Base-by-base conservation (phyloP, 768 basidiomycete species). In the Boletus sp. region DNA sequence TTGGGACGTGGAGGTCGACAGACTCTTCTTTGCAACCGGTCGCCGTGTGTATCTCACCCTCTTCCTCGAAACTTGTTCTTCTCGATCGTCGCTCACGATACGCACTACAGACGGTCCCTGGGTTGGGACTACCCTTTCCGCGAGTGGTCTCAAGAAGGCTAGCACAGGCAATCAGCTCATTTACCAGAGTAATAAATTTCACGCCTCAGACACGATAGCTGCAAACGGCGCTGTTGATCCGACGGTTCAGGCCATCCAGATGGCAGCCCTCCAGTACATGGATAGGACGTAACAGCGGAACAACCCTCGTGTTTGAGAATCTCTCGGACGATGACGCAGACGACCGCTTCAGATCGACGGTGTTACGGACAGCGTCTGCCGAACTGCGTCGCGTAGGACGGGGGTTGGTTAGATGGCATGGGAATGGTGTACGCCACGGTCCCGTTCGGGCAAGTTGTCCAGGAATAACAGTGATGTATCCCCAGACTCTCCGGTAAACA, bases 301-400 rank as follows among this genome's bases (percentile, higher is more conserved):
- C 74, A 71, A 6, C 66, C 67, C 28, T 75, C 70, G 40, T 77
- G 73, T 35, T 71, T 65, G 24, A 91, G 74, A n/a, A 83, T 79
- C 55, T 89, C 87, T 55, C 79, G 80, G 12, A 85, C 84, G 54
- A 94, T 88, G 15, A 72, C 72, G 55, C 24, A 3, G 24, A 24
- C 24, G 24, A 83, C 66, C 3, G 89, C 91, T 71, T 93, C 90
- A 94, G 69, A 70, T 94, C 91, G 33, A 92, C 72, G 0, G 80
- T 79, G 55, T 80, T 78, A 20, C 67, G 73, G 46, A 84, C 78
- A 18, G 65, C 57, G 4, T 75, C 70, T 7, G 66, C 66, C 12
- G 69, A 60, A 47, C 85, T 87, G 61, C n/a, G 37, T 24, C 24
- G 24, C 24, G 24, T 24, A 1, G 24, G 24, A 24, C 24, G 24